Conservation (phyloP, 108 stramenopile genomes). For the Asterionellopsis glacialis region DNA sequence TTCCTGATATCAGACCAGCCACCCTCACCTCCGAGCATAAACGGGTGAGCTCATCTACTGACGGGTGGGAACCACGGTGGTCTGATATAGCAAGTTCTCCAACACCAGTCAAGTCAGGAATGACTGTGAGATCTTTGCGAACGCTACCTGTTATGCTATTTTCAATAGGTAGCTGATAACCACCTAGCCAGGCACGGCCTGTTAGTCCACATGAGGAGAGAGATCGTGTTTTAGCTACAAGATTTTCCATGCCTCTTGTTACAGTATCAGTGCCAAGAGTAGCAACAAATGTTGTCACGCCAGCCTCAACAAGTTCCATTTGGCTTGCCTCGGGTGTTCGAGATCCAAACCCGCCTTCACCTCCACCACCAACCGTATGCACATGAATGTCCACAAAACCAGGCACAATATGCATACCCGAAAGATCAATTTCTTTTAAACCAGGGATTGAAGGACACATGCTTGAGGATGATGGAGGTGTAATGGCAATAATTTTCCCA, state of each 20-base stretch:
- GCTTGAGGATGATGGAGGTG: neutral
- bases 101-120: slow-evolving; percentile 6
- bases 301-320: slow-evolving; percentile 2
- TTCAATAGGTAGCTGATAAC: slow-evolving; percentile 4
- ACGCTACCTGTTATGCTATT: slow-evolving; percentile 4
- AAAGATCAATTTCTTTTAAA: slow-evolving; percentile 3
- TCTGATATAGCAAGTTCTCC: slow-evolving; percentile 10
- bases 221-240: neutral
- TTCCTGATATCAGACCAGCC: slow-evolving; percentile 5
- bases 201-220: neutral
- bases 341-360: slow-evolving; percentile 2
- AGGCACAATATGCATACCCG: slow-evolving; percentile 2
- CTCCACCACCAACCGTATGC: slow-evolving; percentile 1
- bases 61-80: neutral
- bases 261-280: slow-evolving; percentile 9
- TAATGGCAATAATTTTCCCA: neutral
- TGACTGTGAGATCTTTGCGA: neutral
- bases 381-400: slow-evolving; percentile 10
- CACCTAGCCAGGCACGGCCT: slow-evolving; percentile 5
- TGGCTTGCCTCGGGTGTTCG: neutral
- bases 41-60: neutral
- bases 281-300: slow-evolving; percentile 6
- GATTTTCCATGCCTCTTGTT: slow-evolving; percentile 1
- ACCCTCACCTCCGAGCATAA: slow-evolving; percentile 4
- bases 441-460: slow-evolving; percentile 5